These are phyloP conservation scores for Apiotrichum sp. DNA, from an alignment of 1,284 basidiomycete species.

Conservation along the genomic window DNA sequence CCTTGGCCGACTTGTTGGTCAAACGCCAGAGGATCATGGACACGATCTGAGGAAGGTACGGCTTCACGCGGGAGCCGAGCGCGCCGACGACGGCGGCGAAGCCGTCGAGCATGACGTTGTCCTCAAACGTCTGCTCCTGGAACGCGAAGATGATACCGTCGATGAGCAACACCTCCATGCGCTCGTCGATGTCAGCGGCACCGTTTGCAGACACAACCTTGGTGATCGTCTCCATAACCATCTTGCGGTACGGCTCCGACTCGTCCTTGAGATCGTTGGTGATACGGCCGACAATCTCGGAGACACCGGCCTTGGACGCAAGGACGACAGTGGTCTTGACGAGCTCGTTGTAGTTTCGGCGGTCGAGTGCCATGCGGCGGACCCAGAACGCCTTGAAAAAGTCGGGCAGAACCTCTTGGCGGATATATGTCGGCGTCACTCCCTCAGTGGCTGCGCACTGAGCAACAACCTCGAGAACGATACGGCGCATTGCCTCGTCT, in stretches of 20 bases:
- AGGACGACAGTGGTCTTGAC: slow-evolving; percentile 98
- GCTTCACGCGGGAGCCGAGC: slow-evolving; percentile 95
- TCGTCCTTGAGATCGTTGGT: slow-evolving; percentile 97
- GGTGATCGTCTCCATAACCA: slow-evolving; percentile 99
- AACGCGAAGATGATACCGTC: slow-evolving; percentile 99
- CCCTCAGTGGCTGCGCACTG: slow-evolving; percentile 98
- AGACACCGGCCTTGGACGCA: slow-evolving; percentile 91
- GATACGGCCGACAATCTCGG: slow-evolving; percentile 89
- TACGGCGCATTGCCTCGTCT: slow-evolving; percentile 99
- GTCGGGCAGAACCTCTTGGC: slow-evolving; percentile 96
- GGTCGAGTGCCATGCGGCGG: slow-evolving; percentile 92
- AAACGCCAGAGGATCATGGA: slow-evolving; percentile 99
- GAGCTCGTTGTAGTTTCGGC: slow-evolving; percentile 92
- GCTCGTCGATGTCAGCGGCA: slow-evolving; percentile 93
- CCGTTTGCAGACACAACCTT: slow-evolving; percentile 90
- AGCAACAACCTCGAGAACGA: slow-evolving; percentile 97
- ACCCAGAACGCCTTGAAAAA: slow-evolving; percentile 99
- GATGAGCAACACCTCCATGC: slow-evolving; percentile 86
- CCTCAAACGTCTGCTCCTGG: slow-evolving; percentile 98
- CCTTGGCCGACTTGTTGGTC: slow-evolving; percentile 99
- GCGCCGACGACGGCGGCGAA: slow-evolving; percentile 97
- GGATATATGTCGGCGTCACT: slow-evolving; percentile 87
- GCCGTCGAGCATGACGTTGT: slow-evolving; percentile 98
- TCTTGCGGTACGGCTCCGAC: slow-evolving; percentile 95
- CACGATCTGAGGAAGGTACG: slow-evolving; percentile 96